Percentiles rank a stretch among this genome's conserved stretches.
These are phyloP conservation scores for Didymella keratinophila DNA, from an alignment of 2,329 filamentous ascomycete genomes.

Conservation along the genomic window DNA sequence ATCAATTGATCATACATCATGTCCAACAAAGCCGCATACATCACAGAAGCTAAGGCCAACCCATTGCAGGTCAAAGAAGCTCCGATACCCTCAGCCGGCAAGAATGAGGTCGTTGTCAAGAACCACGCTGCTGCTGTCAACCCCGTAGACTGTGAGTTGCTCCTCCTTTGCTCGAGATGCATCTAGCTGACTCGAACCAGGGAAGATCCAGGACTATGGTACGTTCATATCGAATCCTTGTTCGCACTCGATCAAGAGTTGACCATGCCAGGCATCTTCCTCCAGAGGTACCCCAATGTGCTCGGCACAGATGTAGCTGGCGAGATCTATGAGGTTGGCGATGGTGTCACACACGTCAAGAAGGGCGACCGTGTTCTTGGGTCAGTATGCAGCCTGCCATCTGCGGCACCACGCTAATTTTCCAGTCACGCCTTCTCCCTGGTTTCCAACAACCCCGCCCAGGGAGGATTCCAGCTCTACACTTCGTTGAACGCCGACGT, in stretches of 20 bases:
- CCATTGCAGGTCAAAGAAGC: conserved; percentile 43
- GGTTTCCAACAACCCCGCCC: conserved; percentile 27
- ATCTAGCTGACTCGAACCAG: conserved; percentile 24
- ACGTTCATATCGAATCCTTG: neutral
- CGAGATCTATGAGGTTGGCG: conserved; percentile 56
- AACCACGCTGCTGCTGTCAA: conserved; percentile 47
- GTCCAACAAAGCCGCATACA: conserved; percentile 47
- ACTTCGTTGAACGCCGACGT: conserved; percentile 38
- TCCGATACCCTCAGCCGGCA: conserved; percentile 36
- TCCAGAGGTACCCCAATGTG: conserved; percentile 46
- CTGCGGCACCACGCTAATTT: neutral
- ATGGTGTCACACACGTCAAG: conserved; percentile 55
- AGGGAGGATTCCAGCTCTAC: conserved; percentile 50
- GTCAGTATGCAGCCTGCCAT: conserved; percentile 21
- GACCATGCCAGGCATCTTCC: conserved; percentile 38
- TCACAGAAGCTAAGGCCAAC: conserved; percentile 39
- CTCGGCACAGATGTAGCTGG: conserved; percentile 56
- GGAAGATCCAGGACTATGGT: conserved; percentile 47
- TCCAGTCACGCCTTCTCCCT: conserved; percentile 40
- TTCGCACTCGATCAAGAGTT: neutral
- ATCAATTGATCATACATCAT: conserved; percentile 16
- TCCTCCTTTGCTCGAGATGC: neutral
- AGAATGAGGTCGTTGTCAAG: conserved; percentile 46
- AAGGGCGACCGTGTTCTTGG: conserved; percentile 57
- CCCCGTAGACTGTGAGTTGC: conserved; percentile 40